phyloP scores from a whole-genome alignment of 352 stramenopile species.

The Halophytophthora batemanensis region DNA sequence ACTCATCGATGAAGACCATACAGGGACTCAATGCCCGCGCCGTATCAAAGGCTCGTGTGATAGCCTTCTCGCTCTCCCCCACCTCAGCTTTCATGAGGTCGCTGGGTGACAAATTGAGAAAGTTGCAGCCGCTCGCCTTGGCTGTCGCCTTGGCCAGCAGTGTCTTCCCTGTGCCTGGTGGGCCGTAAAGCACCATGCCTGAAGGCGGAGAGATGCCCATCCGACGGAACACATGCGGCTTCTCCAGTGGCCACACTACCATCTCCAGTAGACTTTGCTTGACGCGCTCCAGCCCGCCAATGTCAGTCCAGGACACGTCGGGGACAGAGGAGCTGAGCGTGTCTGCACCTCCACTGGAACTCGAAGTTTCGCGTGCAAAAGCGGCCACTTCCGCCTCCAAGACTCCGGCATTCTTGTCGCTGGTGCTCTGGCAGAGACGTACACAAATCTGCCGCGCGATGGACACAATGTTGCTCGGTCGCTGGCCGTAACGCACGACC shows the following conservation, averaged over 20 bases:
- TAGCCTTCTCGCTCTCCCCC: slow-evolving; percentile 82
- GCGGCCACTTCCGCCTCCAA: slow-evolving; percentile 46
- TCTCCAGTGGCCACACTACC: slow-evolving; percentile 84
- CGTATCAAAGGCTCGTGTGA: slow-evolving; percentile 67
- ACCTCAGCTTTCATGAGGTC: slow-evolving; percentile 82
- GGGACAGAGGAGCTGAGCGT: slow-evolving; percentile 47
- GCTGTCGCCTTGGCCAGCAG: slow-evolving; percentile 83
- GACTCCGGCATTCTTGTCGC: slow-evolving; percentile 2
- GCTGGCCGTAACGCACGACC: slow-evolving; percentile 73
- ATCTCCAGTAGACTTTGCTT: slow-evolving; percentile 83
- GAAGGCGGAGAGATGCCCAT: slow-evolving; percentile 80
- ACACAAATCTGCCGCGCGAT: slow-evolving; percentile 45
- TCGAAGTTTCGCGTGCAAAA: slow-evolving; percentile 46
- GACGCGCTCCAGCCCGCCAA: slow-evolving; percentile 61
- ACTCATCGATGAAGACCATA: slow-evolving; percentile 88
- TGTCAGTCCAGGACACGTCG: slow-evolving; percentile 69
- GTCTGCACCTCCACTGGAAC: slow-evolving; percentile 25
- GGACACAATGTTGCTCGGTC: slow-evolving; percentile 62
- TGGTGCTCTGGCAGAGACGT: slow-evolving; percentile 11
- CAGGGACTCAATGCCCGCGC: slow-evolving; percentile 73
- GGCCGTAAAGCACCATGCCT: slow-evolving; percentile 76
- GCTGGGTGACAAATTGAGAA: slow-evolving; percentile 73
- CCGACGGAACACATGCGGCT: slow-evolving; percentile 68
- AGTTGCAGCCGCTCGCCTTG: slow-evolving; percentile 79
- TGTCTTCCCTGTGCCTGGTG: slow-evolving; percentile 83